Base-by-base conservation (phyloP, 2,329 filamentous ascomycete species). In the Aspergillaceae sp. region DNA sequence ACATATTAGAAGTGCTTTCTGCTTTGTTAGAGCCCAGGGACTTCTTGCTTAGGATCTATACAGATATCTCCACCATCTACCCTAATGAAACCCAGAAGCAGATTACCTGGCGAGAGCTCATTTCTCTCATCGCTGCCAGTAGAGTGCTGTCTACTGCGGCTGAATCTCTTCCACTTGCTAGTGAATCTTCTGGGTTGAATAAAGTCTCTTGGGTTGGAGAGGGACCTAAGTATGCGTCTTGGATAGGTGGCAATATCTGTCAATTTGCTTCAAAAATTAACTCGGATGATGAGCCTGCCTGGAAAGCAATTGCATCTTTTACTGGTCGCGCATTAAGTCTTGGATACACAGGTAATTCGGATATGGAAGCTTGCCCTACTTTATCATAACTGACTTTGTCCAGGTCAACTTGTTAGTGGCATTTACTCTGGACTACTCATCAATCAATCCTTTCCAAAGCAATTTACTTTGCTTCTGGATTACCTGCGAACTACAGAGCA, bases 161-260 rank as follows among this genome's bases (percentile, higher is more conserved):
- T 27, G 79, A 84, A 63, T 72, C 72, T 9, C 62, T 75, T 44
- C 56, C 63, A 45, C 51, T 69, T n/a, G 51, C 66, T 19, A 63
- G 65, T 47, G 56, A 64, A 4, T 45, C 57, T 8, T 56, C 56
- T 36, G 29, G 52, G 41, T 29, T 54, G 41, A 47, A 52, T 47
- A 54, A 60, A 26, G 47, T 58, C 43, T 54, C 63, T 1, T 94
- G 87, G 86, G 58, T 87, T 32, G 74, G 79, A 0, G 76, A 82
- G 51, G 83, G 84, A 3, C 71, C 71, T 28, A 63, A 74, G 11
- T 94, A 86, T 66, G 76, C 79, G 8, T 66, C 67, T 29, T 95
- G 89, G 89, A 65, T 95, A 35, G 84, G 82, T 2, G 66, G 65
- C 9, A 86, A 82, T 59, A 72, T 92, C 42, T 70, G 65, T 32